phyloP scores from a whole-genome alignment of 2,329 filamentous ascomycete species.

The Talaromyces sp. region DNA sequence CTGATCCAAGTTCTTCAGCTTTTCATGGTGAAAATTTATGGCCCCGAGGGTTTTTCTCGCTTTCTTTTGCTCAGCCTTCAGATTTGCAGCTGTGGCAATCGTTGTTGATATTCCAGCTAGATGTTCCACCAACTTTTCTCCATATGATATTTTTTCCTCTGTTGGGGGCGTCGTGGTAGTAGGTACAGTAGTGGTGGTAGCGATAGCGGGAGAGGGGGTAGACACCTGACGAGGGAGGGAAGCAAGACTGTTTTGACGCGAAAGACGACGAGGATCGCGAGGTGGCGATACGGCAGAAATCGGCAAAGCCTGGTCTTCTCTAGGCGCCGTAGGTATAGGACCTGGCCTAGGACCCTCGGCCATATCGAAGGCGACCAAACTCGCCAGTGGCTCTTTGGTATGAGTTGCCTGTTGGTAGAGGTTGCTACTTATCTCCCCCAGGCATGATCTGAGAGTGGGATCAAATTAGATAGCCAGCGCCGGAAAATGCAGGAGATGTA shows the following conservation, averaged over 20 bases:
- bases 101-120: slow-evolving; percentile 3
- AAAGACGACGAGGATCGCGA: slow-evolving; percentile 6
- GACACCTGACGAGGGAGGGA: background rate
- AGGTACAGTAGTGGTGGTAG: background rate
- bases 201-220: background rate
- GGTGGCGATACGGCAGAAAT: background rate
- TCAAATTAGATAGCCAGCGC: background rate
- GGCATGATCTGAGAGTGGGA: background rate
- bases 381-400: background rate
- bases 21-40: slow-evolving; percentile 8
- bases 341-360: background rate
- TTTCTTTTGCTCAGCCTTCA: slow-evolving; percentile 7
- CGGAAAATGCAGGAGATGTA: background rate
- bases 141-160: slow-evolving; percentile 1
- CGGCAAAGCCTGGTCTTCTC: background rate
- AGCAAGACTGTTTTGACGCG: slow-evolving; percentile 2
- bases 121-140: slow-evolving; percentile 6
- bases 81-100: background rate
- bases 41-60: slow-evolving; percentile 5
- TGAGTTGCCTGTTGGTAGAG: background rate
- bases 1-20: slow-evolving; percentile 9
- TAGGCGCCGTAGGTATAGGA: background rate
- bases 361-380: background rate
- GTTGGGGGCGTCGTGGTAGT: background rate
- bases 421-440: background rate